These are phyloP conservation scores for Aegilops umbellulata DNA, from an alignment of 176 grass and related monocot genomes.

Conservation along the genomic window DNA sequence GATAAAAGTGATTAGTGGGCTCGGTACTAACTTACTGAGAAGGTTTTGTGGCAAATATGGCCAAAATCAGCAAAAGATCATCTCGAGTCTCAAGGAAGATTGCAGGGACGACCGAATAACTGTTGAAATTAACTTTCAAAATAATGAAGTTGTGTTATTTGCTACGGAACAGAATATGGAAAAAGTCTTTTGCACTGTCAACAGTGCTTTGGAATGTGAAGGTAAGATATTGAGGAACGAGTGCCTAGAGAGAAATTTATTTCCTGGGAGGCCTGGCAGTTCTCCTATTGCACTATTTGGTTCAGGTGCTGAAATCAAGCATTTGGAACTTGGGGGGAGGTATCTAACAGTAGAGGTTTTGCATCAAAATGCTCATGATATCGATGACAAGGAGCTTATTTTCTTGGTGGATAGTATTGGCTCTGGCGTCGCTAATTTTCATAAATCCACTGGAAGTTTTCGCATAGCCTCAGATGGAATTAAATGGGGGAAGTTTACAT, in stretches of 20 bases:
- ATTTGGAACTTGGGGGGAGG: slow-evolving; percentile 83
- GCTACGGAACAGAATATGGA: slow-evolving; percentile 60
- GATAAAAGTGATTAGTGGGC: slow-evolving; percentile 58
- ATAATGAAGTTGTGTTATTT: slow-evolving; percentile 65
- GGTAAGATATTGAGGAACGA: slow-evolving; percentile 64
- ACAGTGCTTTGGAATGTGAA: slow-evolving; percentile 56
- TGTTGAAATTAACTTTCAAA: slow-evolving; percentile 68
- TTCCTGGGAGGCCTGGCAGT: slow-evolving; percentile 43
- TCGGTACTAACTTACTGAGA: slow-evolving; percentile 57
- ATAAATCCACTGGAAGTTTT: slow-evolving; percentile 42
- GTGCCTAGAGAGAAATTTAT: slow-evolving; percentile 69
- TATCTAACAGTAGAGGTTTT: slow-evolving; percentile 72
- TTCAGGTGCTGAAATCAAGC: slow-evolving; percentile 94
- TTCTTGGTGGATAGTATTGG: slow-evolving; percentile 54
- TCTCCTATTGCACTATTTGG: slow-evolving; percentile 69
- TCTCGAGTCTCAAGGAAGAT: slow-evolving; percentile 51
- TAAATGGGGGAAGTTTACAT: slow-evolving; percentile 84
- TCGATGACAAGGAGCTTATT: slow-evolving; percentile 84
- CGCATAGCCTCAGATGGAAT: slow-evolving; percentile 41
- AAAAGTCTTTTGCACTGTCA: slow-evolving; percentile 48
- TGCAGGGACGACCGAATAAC: slow-evolving; percentile 66
- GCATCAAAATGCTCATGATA: slow-evolving; percentile 60
- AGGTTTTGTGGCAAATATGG: slow-evolving; percentile 68
- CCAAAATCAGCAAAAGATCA: slow-evolving; percentile 71
- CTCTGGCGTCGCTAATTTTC: slow-evolving; percentile 54